These are phyloP conservation scores for Syzygium syzygioides DNA, from an alignment of 441 rosid species.

Conservation along the genomic window DNA sequence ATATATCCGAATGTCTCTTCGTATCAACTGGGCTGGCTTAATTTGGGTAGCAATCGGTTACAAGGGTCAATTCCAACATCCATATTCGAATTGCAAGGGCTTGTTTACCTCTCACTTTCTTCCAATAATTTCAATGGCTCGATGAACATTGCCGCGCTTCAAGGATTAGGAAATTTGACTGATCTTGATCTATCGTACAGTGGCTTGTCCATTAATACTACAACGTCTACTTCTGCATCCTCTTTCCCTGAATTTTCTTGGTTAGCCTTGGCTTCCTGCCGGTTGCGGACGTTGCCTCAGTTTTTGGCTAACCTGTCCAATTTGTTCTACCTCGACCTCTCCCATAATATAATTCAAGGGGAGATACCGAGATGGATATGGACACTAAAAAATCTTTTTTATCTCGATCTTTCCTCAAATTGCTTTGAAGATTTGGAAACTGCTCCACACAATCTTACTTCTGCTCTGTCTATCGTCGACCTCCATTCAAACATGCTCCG, in stretches of 20 bases:
- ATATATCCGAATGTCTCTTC: not conserved
- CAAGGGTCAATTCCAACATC: no score
- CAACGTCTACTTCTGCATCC: rapidly evolving
- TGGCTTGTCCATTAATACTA: no score
- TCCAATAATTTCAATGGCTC: no score
- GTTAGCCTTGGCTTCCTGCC: not conserved
- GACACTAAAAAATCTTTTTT: not conserved
- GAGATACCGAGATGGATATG: not conserved
- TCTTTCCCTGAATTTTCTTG: not conserved
- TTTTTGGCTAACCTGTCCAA: not conserved
- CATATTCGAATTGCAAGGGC: no score
- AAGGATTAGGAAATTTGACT: not conserved
- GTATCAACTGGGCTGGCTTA: not conserved
- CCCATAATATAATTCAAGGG: not conserved
- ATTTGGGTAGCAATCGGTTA: not conserved
- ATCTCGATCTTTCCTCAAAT: not conserved
- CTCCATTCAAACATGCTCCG: not conserved
- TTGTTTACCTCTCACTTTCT: no score
- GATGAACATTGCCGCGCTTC: not conserved
- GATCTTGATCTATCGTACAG: not conserved
- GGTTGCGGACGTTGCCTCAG: rapidly evolving
- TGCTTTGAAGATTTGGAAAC: not conserved
- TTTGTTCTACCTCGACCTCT: rapidly evolving
- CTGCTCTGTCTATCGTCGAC: rapidly evolving
- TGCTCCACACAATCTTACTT: not conserved